Evolutionary conservation across 2,329 filamentous ascomycete genomes (phyloP), one percentile per base, ranked within the genome.

Genomic region (Alternaria tenuissima): DNA sequence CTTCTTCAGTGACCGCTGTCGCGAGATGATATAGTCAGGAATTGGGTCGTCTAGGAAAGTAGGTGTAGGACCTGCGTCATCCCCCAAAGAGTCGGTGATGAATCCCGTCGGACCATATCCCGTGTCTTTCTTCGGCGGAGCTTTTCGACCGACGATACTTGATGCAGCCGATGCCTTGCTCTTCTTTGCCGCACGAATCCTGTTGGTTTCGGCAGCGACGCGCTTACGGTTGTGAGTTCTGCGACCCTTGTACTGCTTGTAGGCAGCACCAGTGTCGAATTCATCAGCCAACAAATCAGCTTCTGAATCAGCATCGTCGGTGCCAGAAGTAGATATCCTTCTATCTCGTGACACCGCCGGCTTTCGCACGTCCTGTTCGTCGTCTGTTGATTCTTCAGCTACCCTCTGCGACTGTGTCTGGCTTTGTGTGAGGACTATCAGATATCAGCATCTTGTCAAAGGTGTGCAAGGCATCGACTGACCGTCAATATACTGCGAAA

Each of bases 1-100:
- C 46, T 84, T 80, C 55, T 95, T 90, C 70, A 96, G 94, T 22
- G 84, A 79, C n/a, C 78, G 81, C 24, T 90, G 81, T 88, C 87
- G 76, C 87, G 82, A 62, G 84, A 74, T 5, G 85, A 83, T 46
- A 86, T 61, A 61, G 36, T 61, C 57, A 2, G 57, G 57, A 2
- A 60, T 60, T 7, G 93, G 3, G 95, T 79, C 0, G 81, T 89
- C 87, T 73, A 88, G 82, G 60, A 84, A 75, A 6, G 86, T 82
- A 46, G 86, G 83, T 22, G 86, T 82, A 5, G 84, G 83, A 7
- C 86, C 84, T 3, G 72, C 58, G 77, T 80, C 48, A 74, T 80
- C 72, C 3, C 52, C 66, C 7, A 67, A 53, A 2, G 65, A 65
- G 32, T 69, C 70, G 5, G 68, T 69, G 16, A 65, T 71, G 46